A percentile compares a stretch with the other conserved stretches of the same genome.
Conservation (phyloP, 108 stramenopile genomes). For the Mediolabrus comicus region DNA sequence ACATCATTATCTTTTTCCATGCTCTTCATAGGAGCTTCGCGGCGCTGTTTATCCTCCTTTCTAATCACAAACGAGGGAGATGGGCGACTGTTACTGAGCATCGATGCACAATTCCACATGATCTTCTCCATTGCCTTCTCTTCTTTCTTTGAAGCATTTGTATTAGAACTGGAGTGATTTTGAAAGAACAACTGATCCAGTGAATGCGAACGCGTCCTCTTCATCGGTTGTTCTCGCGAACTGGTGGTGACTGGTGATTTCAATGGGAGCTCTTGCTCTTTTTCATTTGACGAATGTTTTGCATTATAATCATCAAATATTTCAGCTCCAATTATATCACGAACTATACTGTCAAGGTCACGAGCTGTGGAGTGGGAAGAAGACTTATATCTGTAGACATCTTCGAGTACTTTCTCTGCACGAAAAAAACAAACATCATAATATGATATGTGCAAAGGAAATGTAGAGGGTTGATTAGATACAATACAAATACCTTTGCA, state of each 20-base stretch:
- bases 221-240: conserved; percentile 16
- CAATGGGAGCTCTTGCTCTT: not conserved
- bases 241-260: not conserved
- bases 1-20: conserved; percentile 2
- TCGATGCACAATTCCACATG: conserved; percentile 62
- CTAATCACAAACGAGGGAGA: conserved; percentile 62
- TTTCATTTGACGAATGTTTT: not conserved
- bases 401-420: conserved; percentile 38
- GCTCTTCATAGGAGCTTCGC: conserved; percentile 1
- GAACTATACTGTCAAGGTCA: conserved; percentile 25
- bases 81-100: conserved; percentile 62
- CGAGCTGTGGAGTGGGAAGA: not conserved
- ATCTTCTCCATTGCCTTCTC: conserved; percentile 47
- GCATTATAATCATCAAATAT: conserved; percentile 11
- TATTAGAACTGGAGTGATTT: not conserved
- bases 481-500: not conserved
- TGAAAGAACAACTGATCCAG: conserved; percentile 12
- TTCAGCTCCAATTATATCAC: conserved; percentile 23
- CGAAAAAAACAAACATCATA: not conserved
- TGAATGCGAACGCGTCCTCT: conserved; percentile 16
- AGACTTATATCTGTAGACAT: not conserved
- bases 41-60: conserved; percentile 25
- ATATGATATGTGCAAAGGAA: not conserved
- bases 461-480: not conserved
- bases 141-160: conserved; percentile 1